phyloP scores from a whole-genome alignment of 2,329 filamentous ascomycete species.

The Colletotrichum horii region DNA sequence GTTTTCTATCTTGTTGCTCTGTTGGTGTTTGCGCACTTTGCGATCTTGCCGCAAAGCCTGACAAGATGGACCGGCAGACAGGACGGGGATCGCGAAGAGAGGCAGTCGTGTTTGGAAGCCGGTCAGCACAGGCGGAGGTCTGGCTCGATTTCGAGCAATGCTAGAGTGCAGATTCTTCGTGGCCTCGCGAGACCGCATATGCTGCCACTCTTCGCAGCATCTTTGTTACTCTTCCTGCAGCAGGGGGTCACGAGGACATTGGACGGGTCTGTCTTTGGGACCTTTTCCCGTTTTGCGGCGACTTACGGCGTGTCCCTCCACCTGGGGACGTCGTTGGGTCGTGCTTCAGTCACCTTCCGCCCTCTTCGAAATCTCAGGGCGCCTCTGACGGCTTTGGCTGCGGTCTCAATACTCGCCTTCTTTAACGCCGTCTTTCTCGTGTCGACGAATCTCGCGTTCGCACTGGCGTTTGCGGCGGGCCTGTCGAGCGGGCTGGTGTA shows the following conservation, averaged over 20 bases:
- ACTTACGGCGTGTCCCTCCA: constrained; percentile 33
- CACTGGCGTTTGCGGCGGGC: constrained; percentile 31
- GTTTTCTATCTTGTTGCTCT: constrained; percentile 30
- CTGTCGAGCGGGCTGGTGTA: constrained; percentile 33
- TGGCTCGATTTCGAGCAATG: constrained; percentile 1
- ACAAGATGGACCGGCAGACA: not conserved
- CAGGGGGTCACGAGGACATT: constrained; percentile 34
- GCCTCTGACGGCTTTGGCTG: constrained; percentile 12
- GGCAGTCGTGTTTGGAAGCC: not conserved
- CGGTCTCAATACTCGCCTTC: constrained; percentile 17
- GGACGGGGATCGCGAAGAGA: constrained; percentile 16
- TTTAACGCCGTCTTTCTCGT: constrained; percentile 27
- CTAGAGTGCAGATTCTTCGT: constrained; percentile 19
- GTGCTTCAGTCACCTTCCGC: constrained; percentile 26
- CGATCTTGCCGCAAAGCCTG: constrained; percentile 28
- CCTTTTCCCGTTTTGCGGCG: constrained; percentile 32
- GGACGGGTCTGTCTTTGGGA: constrained; percentile 26
- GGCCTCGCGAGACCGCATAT: constrained; percentile 29
- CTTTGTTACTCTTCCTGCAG: constrained; percentile 26
- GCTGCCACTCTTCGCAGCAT: constrained; percentile 29
- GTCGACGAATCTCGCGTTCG: constrained; percentile 26
- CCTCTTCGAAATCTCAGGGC: constrained; percentile 13
- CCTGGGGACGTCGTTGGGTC: constrained; percentile 30
- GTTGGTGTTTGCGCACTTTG: constrained; percentile 31
- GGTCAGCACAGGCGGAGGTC: not conserved